These are phyloP conservation scores for Shiraia sp. DNA, from an alignment of 2,329 filamentous ascomycete genomes.

Conservation along the genomic window DNA sequence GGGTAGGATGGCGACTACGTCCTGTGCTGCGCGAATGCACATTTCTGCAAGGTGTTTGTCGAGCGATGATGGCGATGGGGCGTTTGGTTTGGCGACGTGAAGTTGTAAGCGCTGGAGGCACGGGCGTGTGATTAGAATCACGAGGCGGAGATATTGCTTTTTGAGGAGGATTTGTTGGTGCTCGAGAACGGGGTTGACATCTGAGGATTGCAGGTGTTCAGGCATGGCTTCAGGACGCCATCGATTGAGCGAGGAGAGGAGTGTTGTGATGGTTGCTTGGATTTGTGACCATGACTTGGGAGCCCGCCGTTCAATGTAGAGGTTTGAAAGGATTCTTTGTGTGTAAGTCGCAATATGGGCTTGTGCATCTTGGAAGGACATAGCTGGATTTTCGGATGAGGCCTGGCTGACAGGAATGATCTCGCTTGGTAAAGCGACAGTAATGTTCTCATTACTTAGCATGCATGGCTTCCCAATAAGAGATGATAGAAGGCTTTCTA, in stretches of 20 bases:
- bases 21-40: constrained; percentile 38
- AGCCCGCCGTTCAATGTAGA: constrained; percentile 37
- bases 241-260: constrained; percentile 30
- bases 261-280: constrained; percentile 27
- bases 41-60: constrained; percentile 31
- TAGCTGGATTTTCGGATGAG: neutral
- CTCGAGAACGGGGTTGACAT: neutral
- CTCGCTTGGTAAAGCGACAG: constrained; percentile 22
- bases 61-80: constrained; percentile 25
- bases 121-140: constrained; percentile 40
- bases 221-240: constrained; percentile 24
- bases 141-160: constrained; percentile 35
- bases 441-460: constrained; percentile 31
- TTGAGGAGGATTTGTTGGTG: constrained; percentile 20
- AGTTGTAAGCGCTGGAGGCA: constrained; percentile 40
- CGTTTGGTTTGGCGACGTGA: constrained; percentile 27
- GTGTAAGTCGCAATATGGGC: constrained; percentile 5
- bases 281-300: constrained; percentile 34
- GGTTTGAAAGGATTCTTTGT: constrained; percentile 10
- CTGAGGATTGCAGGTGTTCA: neutral
- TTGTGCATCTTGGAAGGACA: constrained; percentile 9
- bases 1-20: constrained; percentile 33
- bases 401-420: neutral
- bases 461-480: constrained; percentile 43
- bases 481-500: constrained; percentile 38